Evolutionary conservation across 169 alveolate genomes (phyloP).

Genomic region (Plasmodium chabaudi): DNA sequence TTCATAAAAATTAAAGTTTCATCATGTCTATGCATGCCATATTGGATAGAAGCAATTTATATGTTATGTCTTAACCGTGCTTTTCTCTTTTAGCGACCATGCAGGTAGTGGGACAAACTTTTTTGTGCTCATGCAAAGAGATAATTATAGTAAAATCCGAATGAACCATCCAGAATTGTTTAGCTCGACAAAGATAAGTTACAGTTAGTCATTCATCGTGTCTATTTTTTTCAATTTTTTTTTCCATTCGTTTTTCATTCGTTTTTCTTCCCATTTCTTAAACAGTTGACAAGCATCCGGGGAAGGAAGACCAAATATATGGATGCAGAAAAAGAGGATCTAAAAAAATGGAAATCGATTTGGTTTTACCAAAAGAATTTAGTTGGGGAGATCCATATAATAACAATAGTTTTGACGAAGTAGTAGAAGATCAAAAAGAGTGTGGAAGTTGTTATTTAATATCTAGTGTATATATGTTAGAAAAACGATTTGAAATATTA

Average conservation of each 20-base stretch:
- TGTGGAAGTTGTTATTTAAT: slow-evolving; percentile 97
- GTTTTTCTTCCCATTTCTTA: background rate
- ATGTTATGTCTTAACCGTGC: too few species aligned
- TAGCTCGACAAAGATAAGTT: slow-evolving; percentile 15
- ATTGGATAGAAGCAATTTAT: too few species aligned
- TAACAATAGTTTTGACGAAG: slow-evolving; percentile 62
- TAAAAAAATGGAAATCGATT: slow-evolving; percentile 35
- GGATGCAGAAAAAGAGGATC: slow-evolving; percentile 16
- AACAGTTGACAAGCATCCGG: background rate
- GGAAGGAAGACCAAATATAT: slow-evolving; percentile 4
- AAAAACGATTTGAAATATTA: slow-evolving; percentile 89
- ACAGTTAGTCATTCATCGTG: background rate
- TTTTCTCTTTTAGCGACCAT: too few species aligned
- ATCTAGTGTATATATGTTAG: slow-evolving; percentile 88
- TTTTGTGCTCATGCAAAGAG: slow-evolving; percentile 12
- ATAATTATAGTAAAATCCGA: slow-evolving; percentile 31
- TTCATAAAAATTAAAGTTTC: too few species aligned
- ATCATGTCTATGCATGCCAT: too few species aligned
- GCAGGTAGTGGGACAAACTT: background rate
- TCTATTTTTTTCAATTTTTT: background rate
- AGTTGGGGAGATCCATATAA: slow-evolving; percentile 88
- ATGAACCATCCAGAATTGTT: slow-evolving; percentile 1
- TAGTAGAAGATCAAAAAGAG: slow-evolving; percentile 86
- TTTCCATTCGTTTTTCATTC: background rate
- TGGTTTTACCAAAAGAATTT: slow-evolving; percentile 80